Evolutionary conservation across 495 filamentous ascomycete species (phyloP), one percentile per base, ranked within the genome.

Genomic region (Poronia punctata): DNA sequence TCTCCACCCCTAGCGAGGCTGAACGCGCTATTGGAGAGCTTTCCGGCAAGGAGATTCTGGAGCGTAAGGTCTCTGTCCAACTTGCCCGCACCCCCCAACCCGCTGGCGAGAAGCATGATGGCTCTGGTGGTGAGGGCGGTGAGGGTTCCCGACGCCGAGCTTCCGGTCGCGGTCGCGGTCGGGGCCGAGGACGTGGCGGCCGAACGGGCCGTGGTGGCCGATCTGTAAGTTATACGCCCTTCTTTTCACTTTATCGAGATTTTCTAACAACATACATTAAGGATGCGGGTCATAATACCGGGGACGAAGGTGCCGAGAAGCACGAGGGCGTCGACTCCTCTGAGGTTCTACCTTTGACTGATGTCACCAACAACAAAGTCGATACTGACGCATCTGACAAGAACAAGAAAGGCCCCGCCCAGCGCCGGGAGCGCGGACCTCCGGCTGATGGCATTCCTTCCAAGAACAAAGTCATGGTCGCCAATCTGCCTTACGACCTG

Each of bases 401-500:
- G 62, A 55, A 52, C 35, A 62, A 64, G 58, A 74, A 73, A 65
- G 70, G 68, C 45, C 57, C 56, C 40, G 51, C 62, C 36, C 72
- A 80, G 66, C 79, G 78, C 56, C 80, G 79, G 50, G 74, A 95
- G 74, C 89, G 92, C 59, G 92, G 92, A 29, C 92, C 92, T 33
- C 92, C 92, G 17, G 92, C 95, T 64, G 93, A 98, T 64, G 92
- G 92, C 45, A 88, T 98, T 54, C 87, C 93, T 9, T 95, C 88
- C 64, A 94, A 95, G 80, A 98, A 83, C 70, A 98, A 98, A 83
- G 88, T 98, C 68, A 98, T 98, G 92, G 92, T 98, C 51, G 92
- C 92, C 50, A 98, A 98, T 73, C 77, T 98, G 15, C 92, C 92
- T 14, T 98, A 98, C 62, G 92, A 98, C 67, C 75, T 97, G 52